phyloP scores from a whole-genome alignment of 768 basidiomycete genomes.

The Pholiota conissans region DNA sequence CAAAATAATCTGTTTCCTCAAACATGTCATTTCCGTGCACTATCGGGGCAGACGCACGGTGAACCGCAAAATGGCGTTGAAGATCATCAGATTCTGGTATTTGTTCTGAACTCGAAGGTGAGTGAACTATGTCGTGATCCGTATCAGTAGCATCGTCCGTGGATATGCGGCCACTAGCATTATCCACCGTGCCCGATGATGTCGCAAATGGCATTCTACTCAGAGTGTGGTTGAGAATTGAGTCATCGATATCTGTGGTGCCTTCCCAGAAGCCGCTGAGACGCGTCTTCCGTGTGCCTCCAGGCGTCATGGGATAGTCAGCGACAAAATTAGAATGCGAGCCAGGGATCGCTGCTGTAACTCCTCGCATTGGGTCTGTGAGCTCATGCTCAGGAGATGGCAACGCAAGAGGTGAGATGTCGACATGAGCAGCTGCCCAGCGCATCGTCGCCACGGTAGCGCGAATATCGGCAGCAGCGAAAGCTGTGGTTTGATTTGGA shows the following conservation, averaged over 20 bases:
- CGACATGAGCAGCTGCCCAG: slow-evolving; percentile 79
- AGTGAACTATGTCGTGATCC: not conserved
- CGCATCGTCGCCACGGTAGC: slow-evolving; percentile 81
- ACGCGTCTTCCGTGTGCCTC: slow-evolving; percentile 53
- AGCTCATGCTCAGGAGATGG: slow-evolving; percentile 92
- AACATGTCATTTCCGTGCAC: not conserved
- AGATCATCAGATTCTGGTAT: no score
- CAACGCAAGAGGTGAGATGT: slow-evolving; percentile 83
- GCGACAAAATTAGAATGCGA: slow-evolving; percentile 38
- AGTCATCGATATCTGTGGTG: slow-evolving; percentile 60
- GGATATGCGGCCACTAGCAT: not conserved
- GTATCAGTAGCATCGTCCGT: not conserved
- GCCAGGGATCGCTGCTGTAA: slow-evolving; percentile 66
- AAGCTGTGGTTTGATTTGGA: slow-evolving; percentile 19
- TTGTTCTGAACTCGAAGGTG: no score
- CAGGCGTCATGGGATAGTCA: slow-evolving; percentile 43
- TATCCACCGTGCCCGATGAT: not conserved
- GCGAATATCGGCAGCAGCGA: slow-evolving; percentile 44
- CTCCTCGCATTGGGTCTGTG: slow-evolving; percentile 84
- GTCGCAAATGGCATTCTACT: not conserved
- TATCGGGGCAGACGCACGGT: slow-evolving; percentile 20
- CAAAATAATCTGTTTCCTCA: slow-evolving; percentile 22
- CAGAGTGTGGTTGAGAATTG: not conserved
- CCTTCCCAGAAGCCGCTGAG: slow-evolving; percentile 78
- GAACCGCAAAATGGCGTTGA: not conserved